Evolutionary conservation across 345 rosid species (phyloP), one percentile per base, ranked within the genome.

Genomic region (Lepidium africanum): DNA sequence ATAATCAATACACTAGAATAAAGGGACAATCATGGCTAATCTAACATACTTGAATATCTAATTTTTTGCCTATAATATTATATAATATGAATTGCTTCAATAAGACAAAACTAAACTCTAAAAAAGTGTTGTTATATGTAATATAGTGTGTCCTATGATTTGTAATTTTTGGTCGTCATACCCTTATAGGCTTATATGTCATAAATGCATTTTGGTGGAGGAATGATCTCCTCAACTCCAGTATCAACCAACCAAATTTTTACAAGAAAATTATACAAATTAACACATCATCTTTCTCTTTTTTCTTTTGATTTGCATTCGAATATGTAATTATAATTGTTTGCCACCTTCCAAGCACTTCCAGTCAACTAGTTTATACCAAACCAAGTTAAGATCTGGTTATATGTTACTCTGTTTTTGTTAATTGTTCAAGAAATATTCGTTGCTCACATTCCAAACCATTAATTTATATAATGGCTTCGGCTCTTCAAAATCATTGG

Each of bases 41-140:
- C 61, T 65, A 65, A 65, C 71, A 65, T 53, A 58, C 71, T 73
- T 73, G 67, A 73, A 58, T 12, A 65, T 65, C 48, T 73, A 59
- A 10, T n/a, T 25, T 16, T 72, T 39, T 30, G 5, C 33, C 2
- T n/a, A 49, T 48, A 19, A 56, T 19, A 65, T 30, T 37, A 37
- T 43, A 33, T 42, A n/a, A 10, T 39, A 40, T 58, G 39, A 39
- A 58, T 48, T 56, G 59, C 23, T 58, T 41, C 65, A 56, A 9
- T 54, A 63, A 71, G 63, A 71, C 57, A 63, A 53, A 45, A 30
- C 41, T 3, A 43, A 71, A 47, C 64, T 25, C 35, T 38, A 38
- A 13, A 59, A 39, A 40, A 40, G 9, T 21, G 13, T 5, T 58
- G 17, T 23, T 58, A 39, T 58, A 13, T 58, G 33, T 30, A 5